Conservation (phyloP, 1,284 basidiomycete genomes). For the Tranzscheliella williamsii region DNA sequence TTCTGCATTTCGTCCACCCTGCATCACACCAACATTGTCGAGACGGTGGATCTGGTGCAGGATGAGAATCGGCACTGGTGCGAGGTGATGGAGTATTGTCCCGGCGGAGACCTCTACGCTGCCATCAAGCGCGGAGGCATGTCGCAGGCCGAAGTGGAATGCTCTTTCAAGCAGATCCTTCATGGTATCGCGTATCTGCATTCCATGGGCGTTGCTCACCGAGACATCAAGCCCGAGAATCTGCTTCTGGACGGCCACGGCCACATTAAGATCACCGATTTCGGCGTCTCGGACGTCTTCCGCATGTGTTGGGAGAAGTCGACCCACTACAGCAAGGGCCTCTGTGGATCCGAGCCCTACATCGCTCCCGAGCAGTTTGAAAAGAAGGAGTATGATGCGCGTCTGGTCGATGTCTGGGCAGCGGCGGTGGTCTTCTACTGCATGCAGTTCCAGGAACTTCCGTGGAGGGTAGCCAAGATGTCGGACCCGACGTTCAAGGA, state of each 20-base stretch:
- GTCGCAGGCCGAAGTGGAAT: slow-evolving; percentile 91
- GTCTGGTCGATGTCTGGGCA: slow-evolving; percentile 96
- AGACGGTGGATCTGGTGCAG: slow-evolving; percentile 97
- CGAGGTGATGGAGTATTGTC: slow-evolving; percentile 98
- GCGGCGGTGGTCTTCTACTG: slow-evolving; percentile 97
- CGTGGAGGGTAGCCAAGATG: slow-evolving; percentile 90
- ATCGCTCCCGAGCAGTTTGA: slow-evolving; percentile 97
- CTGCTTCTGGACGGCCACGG: slow-evolving; percentile 89
- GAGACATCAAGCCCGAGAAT: slow-evolving; percentile 98
- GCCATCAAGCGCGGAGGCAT: slow-evolving; percentile 97
- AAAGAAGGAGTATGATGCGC: slow-evolving; percentile 95
- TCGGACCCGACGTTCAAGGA: slow-evolving; percentile 81
- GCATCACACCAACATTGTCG: slow-evolving; percentile 93
- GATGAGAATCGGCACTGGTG: slow-evolving; percentile 97
- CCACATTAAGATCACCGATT: slow-evolving; percentile 98
- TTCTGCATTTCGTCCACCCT: slow-evolving; percentile 98
- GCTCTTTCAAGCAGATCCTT: slow-evolving; percentile 96
- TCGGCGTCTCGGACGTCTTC: slow-evolving; percentile 97
- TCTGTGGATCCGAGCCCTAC: slow-evolving; percentile 97
- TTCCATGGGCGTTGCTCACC: slow-evolving; percentile 93
- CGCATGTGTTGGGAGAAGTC: slow-evolving; percentile 97
- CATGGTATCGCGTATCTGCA: slow-evolving; percentile 86
- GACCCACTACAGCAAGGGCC: slow-evolving; percentile 92
- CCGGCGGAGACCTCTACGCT: slow-evolving; percentile 90
- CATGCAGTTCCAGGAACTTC: slow-evolving; percentile 65